Evolutionary conservation across 805 yeast genomes (phyloP).

Genomic region (Monosporozyma aerobia): DNA sequence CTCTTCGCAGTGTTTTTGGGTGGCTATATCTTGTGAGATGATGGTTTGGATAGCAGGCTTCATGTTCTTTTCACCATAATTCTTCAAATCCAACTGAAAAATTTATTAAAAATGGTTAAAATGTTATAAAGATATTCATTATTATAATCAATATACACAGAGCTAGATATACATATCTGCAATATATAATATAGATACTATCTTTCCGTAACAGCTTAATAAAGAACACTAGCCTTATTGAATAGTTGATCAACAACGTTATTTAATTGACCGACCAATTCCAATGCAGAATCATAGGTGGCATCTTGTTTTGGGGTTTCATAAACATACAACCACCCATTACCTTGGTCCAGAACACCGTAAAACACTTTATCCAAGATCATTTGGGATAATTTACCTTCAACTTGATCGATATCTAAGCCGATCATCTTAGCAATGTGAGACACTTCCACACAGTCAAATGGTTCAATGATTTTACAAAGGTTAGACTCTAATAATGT

Average conservation of each 20-base stretch:
- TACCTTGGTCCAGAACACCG: conserved; percentile 96
- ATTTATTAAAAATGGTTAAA: too few relatives aligned
- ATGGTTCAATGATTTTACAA: conserved; percentile 91
- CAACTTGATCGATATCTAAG: conserved; percentile 77
- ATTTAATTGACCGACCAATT: conserved; percentile 78
- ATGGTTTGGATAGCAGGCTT: neutral
- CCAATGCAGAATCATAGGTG: conserved; percentile 79
- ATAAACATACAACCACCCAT: conserved; percentile 91
- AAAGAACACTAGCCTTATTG: conserved; percentile 83
- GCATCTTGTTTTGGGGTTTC: conserved; percentile 84
- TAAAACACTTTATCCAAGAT: conserved; percentile 89
- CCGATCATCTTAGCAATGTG: conserved; percentile 86
- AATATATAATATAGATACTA: neutral
- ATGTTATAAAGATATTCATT: neutral
- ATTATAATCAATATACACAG: neutral
- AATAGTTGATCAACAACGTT: conserved; percentile 82
- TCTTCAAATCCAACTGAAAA: neutral
- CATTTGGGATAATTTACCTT: conserved; percentile 93
- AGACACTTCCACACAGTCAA: conserved; percentile 86
- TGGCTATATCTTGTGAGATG: neutral
- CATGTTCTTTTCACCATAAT: neutral
- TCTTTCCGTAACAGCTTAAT: conserved; percentile 31
- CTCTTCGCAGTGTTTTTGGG: too few relatives aligned
- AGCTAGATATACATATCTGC: neutral
- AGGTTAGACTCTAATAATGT: conserved; percentile 86